Evolutionary conservation across 1,139 yeast species (phyloP), one percentile per base, ranked within the genome.

Genomic region (Hemisphaericaspora subhashii): DNA sequence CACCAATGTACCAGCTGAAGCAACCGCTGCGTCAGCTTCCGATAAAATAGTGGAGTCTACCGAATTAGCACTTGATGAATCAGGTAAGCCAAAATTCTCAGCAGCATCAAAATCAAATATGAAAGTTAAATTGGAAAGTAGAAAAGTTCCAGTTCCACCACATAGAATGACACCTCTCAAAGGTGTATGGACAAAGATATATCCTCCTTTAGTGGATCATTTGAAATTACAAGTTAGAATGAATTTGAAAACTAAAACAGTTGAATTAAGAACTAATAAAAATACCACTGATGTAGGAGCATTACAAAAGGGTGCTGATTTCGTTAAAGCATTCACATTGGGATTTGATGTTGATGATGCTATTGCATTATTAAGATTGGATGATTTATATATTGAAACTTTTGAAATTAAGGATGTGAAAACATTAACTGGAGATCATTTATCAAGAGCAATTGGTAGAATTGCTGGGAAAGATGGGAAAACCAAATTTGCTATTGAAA

Each of bases 401-500:
- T 92, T 92, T 60, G 99, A 92, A 60, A 77, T 92, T 54, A 92
- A 94, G 64, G 99, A 92, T 65, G 98, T 92, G 44, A 94, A 92
- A 68, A 90, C 97, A 3, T 72, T 92, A 51, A 82, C 82, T 25
- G 98, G 98, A 16, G 98, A 92, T 65, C 98, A 92, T 77, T 76
- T 92, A 62, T 84, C 96, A 35, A 83, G 99, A 74, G 98, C 99
- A 14, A 92, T 92, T 60, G 99, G 98, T 55, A 89, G 99, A 76
- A 92, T 92, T 63, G 98, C 98, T 17, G 99, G 99, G 63, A 94
- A 92, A 60, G 99, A 92, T 60, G 99, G 99, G 58, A 90, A 90
- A 67, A 92, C 98, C 46, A 92, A 92, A 68, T 92, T 90, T 64
- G 97, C 98, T 26, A 92, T 92, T 56, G 99, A 92, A 66, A 92